Evolutionary conservation across 139 green algal genomes (phyloP).

Genomic region (Gonium pectorale): DNA sequence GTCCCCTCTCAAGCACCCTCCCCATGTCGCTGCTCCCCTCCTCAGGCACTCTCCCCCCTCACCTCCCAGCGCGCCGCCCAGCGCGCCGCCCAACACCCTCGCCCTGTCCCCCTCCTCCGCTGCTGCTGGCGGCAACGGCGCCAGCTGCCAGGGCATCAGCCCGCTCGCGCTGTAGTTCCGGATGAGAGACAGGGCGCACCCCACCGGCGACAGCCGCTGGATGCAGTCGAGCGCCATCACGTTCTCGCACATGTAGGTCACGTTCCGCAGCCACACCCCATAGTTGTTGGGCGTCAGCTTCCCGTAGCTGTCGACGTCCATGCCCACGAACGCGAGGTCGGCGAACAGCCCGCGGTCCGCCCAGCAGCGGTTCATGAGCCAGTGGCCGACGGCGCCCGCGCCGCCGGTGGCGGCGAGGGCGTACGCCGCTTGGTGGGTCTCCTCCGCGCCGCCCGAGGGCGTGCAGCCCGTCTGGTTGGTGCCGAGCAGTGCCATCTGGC

Average conservation of each 20-base stretch:
- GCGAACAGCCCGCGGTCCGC: background rate
- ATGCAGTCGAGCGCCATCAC: background rate
- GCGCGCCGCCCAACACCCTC: background rate
- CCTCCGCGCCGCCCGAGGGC: background rate
- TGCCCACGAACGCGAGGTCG: background rate
- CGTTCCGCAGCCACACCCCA: background rate
- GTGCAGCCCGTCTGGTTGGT: background rate
- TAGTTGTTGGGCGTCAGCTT: background rate
- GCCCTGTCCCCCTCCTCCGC: background rate
- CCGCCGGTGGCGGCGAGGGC: background rate
- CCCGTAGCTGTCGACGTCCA: background rate
- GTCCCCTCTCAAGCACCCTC: background rate
- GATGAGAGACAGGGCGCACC: too few relatives aligned
- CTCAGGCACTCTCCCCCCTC: background rate
- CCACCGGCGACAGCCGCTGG: background rate
- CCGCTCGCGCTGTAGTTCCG: too few relatives aligned
- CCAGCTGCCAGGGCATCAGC: background rate
- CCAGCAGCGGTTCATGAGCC: conserved; percentile 9
- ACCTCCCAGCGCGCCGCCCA: conserved; percentile 8
- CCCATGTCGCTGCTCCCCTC: too few relatives aligned
- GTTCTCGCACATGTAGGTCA: conserved; percentile 5
- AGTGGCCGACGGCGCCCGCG: background rate
- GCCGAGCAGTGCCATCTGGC: background rate
- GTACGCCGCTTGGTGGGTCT: background rate
- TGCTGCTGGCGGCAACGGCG: background rate